Evolutionary conservation across 352 stramenopile genomes (phyloP).

Genomic region (Phytophthora pini): DNA sequence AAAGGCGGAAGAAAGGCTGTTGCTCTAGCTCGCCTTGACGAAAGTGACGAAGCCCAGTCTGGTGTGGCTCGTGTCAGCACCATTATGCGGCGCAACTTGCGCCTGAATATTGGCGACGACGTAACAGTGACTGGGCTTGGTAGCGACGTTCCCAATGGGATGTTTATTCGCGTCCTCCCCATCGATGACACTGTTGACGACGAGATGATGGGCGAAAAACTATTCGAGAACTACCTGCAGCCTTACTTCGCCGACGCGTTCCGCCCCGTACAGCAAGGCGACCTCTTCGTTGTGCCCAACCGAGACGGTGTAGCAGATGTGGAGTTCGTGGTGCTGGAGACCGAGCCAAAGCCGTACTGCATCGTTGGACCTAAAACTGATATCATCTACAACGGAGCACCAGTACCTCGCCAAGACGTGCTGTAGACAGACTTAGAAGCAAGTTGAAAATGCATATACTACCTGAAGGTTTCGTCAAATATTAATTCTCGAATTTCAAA

Average conservation of each 20-base stretch:
- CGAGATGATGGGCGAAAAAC: slow-evolving; percentile 13
- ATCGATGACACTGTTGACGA: slow-evolving; percentile 33
- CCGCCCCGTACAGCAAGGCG: slow-evolving; percentile 24
- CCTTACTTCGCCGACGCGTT: slow-evolving; percentile 23
- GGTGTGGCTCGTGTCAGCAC: slow-evolving; percentile 20
- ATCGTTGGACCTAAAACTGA: slow-evolving; percentile 25
- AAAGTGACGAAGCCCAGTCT: slow-evolving; percentile 25
- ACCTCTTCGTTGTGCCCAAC: slow-evolving; percentile 18
- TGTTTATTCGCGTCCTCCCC: slow-evolving; percentile 25
- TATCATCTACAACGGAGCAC: slow-evolving; percentile 31
- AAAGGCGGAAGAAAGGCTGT: slow-evolving; percentile 21
- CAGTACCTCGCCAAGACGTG: slow-evolving; percentile 16
- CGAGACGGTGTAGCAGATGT: slow-evolving; percentile 9
- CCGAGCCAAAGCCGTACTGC: slow-evolving; percentile 24
- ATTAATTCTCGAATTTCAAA: no score
- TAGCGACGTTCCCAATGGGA: slow-evolving; percentile 20
- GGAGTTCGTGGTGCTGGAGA: slow-evolving; percentile 31
- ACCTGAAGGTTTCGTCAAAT: no score
- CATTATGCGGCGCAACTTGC: slow-evolving; percentile 32
- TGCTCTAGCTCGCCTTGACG: slow-evolving; percentile 22
- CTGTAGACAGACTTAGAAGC: background rate
- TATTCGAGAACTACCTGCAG: slow-evolving; percentile 33
- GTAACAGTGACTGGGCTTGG: slow-evolving; percentile 20
- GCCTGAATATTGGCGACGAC: slow-evolving; percentile 20
- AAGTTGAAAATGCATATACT: no score